A percentile compares a stretch with the other conserved stretches of the same genome.
These are phyloP conservation scores for Rubia balearica DNA, from an alignment of 305 asterid genomes.

Conservation along the genomic window DNA sequence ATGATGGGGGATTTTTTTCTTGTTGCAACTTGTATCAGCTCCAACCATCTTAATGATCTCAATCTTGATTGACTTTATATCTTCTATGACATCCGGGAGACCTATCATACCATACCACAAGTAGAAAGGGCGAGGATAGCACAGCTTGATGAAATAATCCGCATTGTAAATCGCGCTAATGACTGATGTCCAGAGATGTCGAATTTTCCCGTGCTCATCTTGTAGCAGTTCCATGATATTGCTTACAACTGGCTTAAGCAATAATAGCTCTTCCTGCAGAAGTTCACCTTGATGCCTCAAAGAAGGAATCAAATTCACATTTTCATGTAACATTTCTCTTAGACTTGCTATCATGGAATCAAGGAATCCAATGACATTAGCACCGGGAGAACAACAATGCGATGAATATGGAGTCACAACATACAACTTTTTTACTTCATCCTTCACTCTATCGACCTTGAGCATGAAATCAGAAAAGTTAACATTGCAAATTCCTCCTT, in stretches of 20 bases:
- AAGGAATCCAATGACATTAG: slow-evolving; percentile 15
- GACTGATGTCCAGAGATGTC: slow-evolving; percentile 3
- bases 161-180: slow-evolving; percentile 9
- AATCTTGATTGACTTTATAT: not conserved
- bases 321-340: not conserved
- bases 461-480: not conserved
- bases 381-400: slow-evolving; percentile 8
- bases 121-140: not conserved
- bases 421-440: not conserved
- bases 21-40: not conserved
- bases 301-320: not conserved
- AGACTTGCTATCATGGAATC: slow-evolving; percentile 3
- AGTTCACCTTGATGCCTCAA: not conserved
- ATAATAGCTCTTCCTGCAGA: slow-evolving; percentile 6
- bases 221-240: not conserved
- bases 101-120: not conserved
- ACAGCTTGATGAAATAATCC: slow-evolving; percentile 14
- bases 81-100: not conserved
- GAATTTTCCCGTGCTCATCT: not conserved
- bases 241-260: not conserved
- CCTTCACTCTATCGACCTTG: not conserved
- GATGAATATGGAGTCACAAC: slow-evolving; percentile 9
- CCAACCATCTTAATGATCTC: not conserved
- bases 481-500: not conserved
- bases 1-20: no score